Evolutionary conservation across 1,139 yeast species (phyloP), one percentile per base, ranked within the genome.

Genomic region (Candida glucosophila): DNA sequence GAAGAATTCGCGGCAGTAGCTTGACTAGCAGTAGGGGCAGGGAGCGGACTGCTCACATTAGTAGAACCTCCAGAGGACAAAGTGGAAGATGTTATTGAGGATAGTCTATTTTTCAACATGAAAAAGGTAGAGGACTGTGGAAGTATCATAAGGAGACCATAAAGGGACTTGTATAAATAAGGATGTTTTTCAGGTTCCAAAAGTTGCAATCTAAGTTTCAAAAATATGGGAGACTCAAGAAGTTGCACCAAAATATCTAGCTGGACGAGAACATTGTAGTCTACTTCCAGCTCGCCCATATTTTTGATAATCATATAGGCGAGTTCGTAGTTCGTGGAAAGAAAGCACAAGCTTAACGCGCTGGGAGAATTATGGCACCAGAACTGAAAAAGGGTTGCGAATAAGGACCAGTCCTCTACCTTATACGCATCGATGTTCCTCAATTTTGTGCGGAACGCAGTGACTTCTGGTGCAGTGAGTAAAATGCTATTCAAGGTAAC

Each of bases 311-410:
- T 79, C 20, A 76, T 61, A 47, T 76, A 90, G 0, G 96, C 94
- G 37, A 88, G 67, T 45, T 86, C 93, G 46, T 92, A 90, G 29
- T 86, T 85, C 28, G 90, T 90, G 0, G 97, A 82, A 15, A 90
- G 60, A 23, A 92, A 61, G 42, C 97, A 88, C 18, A 92, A 61
- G 0, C 95, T 77, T 22, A 92, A 60, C 0, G 90, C 85, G 14
- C 96, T 90, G 1, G 94, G 86, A 0, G 95, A 77, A 47, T 86
- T 88, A 37, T 81, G 81, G 40, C 95, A 78, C 98, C 98, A 92
- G 30, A 94, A 77, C 43, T 73, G 77, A 54, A 90, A 92, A 29
- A 92, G 60, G 0, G 78, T 65, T 11, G 82, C 69, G 49, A 92
- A 92, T 27, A 88, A 61, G 16, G 66, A 53, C 63, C 80, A 76